A percentile compares a stretch with the other conserved stretches of the same genome.
These are phyloP conservation scores for Aspergillus avenaceus DNA, from an alignment of 495 filamentous ascomycete species.

Conservation along the genomic window DNA sequence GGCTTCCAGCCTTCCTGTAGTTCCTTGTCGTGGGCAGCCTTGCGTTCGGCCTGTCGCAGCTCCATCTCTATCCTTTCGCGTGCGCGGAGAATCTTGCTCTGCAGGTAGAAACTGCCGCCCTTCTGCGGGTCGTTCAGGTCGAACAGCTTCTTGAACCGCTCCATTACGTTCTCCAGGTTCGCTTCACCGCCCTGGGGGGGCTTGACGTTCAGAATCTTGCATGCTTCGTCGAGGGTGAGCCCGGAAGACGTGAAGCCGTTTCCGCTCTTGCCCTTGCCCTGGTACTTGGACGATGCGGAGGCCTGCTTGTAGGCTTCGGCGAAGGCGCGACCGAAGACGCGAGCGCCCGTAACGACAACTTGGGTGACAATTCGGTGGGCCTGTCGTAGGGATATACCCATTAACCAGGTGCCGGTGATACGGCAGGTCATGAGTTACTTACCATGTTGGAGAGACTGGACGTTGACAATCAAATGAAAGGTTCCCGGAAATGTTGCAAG, in stretches of 20 bases:
- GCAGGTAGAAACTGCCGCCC: conserved; percentile 94
- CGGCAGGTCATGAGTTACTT: conserved; percentile 3
- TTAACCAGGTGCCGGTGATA: not conserved
- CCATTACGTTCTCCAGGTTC: conserved; percentile 71
- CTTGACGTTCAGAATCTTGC: conserved; percentile 95
- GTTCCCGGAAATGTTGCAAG: not conserved
- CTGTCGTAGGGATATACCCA: conserved; percentile 38
- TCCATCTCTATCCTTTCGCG: conserved; percentile 90
- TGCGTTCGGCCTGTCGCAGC: conserved; percentile 45
- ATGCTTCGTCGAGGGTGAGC: conserved; percentile 91
- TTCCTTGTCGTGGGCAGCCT: conserved; percentile 58
- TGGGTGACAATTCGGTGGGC: conserved; percentile 93
- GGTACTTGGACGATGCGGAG: conserved; percentile 68
- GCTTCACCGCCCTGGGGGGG: conserved; percentile 74
- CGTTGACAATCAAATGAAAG: not conserved
- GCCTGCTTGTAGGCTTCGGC: conserved; percentile 90
- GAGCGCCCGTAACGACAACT: conserved; percentile 82
- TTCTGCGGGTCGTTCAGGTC: conserved; percentile 91
- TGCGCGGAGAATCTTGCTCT: conserved; percentile 91
- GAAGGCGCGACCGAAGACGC: conserved; percentile 91
- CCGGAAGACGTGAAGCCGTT: conserved; percentile 59
- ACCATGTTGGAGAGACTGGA: conserved; percentile 36
- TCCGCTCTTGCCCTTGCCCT: conserved; percentile 42
- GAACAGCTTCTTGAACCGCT: conserved; percentile 91
- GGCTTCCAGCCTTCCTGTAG: conserved; percentile 84